Evolutionary conservation across 176 grass and related monocot species (phyloP), one percentile per base, ranked within the genome.

Genomic region (Puya raimondii): DNA sequence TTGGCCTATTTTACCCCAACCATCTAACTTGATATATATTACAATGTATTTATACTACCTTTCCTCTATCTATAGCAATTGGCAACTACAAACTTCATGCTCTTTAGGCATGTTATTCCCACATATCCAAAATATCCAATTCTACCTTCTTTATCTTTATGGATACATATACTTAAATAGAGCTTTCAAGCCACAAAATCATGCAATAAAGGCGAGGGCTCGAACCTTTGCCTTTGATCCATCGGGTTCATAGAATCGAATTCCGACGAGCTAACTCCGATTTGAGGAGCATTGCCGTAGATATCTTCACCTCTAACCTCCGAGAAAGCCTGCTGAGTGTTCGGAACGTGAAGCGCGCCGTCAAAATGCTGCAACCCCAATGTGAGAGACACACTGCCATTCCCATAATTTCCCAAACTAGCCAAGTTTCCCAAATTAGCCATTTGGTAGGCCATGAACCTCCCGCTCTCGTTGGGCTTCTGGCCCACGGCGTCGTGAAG

Each of bases 141-240:
- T 66, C 53, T 78, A 49, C 65, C 67, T 69, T 67, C 3, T 51
- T 51, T 51, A 53, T 51, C 57, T 65, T 50, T 82, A 7, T 52
- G 57, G 51, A 53, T 54, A 65, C 12, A 23, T 42, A 12, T 72
- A 59, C 59, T 76, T 63, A 5, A 22, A 21, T 52, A 26, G 78
- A 80, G 47, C 66, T 80, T 71, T 87, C 64, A 99, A 50, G 90
- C 87, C 67, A 94, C 95, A 78, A 99, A 99, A 91, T 99, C 95
- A 77, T 91, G 95, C 82, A 99, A 76, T 7, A 92, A 64, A 79
- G 85, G 82, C 0, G 85, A 53, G 4, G 82, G 70, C 48, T 80
- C 82, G 1, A 85, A 91, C 10, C 80, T 70, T 27, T 83, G 89
- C 64, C 74, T 81, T 49, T 82, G 89, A 67, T 88, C 89, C 29